Conservation (phyloP, 2,329 filamentous ascomycete genomes). For the Aureobasidium pullulans region DNA sequence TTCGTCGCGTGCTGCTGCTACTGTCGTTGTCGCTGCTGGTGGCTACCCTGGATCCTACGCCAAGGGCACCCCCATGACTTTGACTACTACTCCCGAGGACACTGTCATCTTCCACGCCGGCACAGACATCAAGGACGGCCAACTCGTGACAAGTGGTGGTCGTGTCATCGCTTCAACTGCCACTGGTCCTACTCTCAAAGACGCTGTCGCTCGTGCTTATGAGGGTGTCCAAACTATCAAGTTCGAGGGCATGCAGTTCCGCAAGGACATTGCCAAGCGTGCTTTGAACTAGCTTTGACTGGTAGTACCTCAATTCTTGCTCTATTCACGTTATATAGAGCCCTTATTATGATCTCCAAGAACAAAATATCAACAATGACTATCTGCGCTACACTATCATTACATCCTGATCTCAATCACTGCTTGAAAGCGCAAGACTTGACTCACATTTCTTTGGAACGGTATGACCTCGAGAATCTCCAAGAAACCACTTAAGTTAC, state of each 20-base stretch:
- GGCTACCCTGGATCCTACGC: slow-evolving; percentile 84
- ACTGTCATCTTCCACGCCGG: slow-evolving; percentile 82
- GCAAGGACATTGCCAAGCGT: slow-evolving; percentile 67
- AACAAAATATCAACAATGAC: neutral
- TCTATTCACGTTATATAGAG: slow-evolving; percentile 2
- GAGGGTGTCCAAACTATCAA: slow-evolving; percentile 69
- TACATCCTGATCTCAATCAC: too few relatives aligned
- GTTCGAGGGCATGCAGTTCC: slow-evolving; percentile 85
- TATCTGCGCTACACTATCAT: neutral
- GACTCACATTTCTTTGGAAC: too few relatives aligned
- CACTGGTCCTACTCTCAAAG: slow-evolving; percentile 64
- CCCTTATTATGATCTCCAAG: slow-evolving; percentile 6
- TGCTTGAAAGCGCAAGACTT: too few relatives aligned
- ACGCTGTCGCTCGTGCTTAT: slow-evolving; percentile 84
- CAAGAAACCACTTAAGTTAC: too few relatives aligned
- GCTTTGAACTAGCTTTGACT: neutral
- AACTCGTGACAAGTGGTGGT: slow-evolving; percentile 72
- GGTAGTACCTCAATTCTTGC: neutral
- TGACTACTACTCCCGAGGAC: slow-evolving; percentile 42
- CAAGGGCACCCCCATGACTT: slow-evolving; percentile 62
- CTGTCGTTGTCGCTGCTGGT: slow-evolving; percentile 86
- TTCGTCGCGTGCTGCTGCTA: slow-evolving; percentile 62
- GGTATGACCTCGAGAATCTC: too few relatives aligned
- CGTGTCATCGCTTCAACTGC: slow-evolving; percentile 92
- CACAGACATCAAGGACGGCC: slow-evolving; percentile 57